phyloP scores from a whole-genome alignment of 257 asterid species.

The Przewalskia tangutica region DNA sequence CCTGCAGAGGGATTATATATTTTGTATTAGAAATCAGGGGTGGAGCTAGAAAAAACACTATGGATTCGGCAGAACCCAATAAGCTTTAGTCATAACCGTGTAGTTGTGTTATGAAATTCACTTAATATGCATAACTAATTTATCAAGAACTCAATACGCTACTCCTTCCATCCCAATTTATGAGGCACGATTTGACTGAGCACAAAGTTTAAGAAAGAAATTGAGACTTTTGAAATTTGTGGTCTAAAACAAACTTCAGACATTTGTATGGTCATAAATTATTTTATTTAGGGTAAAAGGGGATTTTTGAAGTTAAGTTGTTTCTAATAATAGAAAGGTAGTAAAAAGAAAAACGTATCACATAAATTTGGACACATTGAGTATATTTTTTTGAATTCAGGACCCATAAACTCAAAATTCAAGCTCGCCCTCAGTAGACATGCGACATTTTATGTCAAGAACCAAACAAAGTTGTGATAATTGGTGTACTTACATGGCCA shows the following conservation, averaged over 20 bases:
- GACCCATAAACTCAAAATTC: neutral
- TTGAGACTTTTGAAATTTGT: no score
- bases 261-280: no score
- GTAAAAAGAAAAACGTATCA: no score
- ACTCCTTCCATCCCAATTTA: no score
- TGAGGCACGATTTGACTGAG: no score
- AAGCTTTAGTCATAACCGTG: neutral
- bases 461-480: neutral
- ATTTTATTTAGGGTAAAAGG: no score
- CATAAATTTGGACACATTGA: no score
- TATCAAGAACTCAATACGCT: neutral
- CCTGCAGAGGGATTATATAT: slow-evolving; percentile 9
- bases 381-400: neutral
- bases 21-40: neutral
- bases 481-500: slow-evolving; percentile 28
- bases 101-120: neutral
- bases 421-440: neutral
- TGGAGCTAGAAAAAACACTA: neutral
- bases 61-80: neutral
- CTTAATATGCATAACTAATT: neutral
- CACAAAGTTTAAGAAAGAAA: no score
- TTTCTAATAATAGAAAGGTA: no score
- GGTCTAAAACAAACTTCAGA: no score
- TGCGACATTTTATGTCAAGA: neutral
- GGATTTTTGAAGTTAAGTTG: no score